Conservation (phyloP, 2,329 filamentous ascomycete genomes). For the Trichoderma citrinoviride region DNA sequence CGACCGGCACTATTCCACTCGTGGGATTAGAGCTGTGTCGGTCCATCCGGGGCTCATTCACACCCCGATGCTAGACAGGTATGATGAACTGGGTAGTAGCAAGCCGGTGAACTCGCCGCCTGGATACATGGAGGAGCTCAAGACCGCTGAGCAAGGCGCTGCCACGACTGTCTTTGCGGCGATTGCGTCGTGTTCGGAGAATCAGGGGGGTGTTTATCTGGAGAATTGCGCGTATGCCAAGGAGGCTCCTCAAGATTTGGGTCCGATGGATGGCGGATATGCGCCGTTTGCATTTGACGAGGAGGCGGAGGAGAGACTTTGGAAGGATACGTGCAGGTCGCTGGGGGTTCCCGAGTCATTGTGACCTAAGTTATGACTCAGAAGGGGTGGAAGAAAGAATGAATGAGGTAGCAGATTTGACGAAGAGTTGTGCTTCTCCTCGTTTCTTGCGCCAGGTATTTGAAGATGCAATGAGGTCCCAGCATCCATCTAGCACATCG, state of each 20-base stretch:
- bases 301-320: not conserved
- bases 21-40: not conserved
- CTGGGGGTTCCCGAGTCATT: not conserved
- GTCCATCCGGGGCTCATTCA: not conserved
- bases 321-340: not conserved
- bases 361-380: not conserved
- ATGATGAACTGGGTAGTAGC: not conserved
- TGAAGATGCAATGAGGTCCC: not conserved
- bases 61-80: not conserved
- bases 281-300: not conserved
- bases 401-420: not conserved
- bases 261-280: not conserved
- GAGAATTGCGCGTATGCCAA: constrained; percentile 1
- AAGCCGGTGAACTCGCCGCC: not conserved
- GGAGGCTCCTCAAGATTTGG: not conserved
- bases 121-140: not conserved
- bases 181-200: not conserved
- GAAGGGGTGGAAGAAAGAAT: rapidly evolving
- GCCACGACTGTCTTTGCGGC: not conserved
- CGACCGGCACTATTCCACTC: not conserved
- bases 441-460: constrained; percentile 1
- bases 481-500: not conserved
- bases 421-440: not conserved
- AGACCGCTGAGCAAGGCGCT: not conserved
- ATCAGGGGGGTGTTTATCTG: not conserved